Base-by-base conservation (phyloP, 108 stramenopile species). In the Hondaea fermentalgiana region DNA sequence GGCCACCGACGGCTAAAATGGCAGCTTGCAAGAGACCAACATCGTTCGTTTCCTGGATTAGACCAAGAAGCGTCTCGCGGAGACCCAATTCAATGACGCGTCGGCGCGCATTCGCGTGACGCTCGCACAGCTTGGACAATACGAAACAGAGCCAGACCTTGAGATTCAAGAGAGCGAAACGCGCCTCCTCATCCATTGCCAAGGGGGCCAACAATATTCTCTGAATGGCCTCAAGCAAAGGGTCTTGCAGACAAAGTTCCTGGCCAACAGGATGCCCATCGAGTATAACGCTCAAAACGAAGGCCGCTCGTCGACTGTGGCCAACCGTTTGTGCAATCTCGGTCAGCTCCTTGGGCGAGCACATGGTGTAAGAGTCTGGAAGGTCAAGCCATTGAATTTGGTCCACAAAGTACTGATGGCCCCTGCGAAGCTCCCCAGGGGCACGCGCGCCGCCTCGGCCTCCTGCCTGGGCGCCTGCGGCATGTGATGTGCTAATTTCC, bases 401-500 rank as follows among this genome's bases (percentile, higher is more conserved):
- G 49, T 83, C 49, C 51, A 83, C 12, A 23, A 83, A 83, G 28
- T 28, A 83, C 4, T 83, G 76, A 23, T 83, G 6, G 49, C 76
- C 76, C 1, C 76, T 35, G 2, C 35, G 35, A 35, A 35, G n/a
- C 76, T 83, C 76, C 8, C 51, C 51, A 55, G 51, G 76, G 6
- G 45, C 25, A 23, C 76, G 64, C 19, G 59, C 72, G 28, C 72
- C 35, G 17, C 72, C 72, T 2, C 72, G 72, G 23, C 21, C 72
- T 3, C 4, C 45, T 25, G 76, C 45, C 6, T 83, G 76, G n/a
- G 23, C 76, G 76, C 45, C 8, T 4, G 51, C 49, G 76, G 76
- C 45, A 4, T 53, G 51, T 35, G 35, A 35, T 35, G 35, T 35
- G 35, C 76, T 8, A 12, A 83, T 83, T 87, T 98, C 97, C 88